phyloP scores from a whole-genome alignment of 164 flowering plant genomes.

The Chimonanthus praecox region DNA sequence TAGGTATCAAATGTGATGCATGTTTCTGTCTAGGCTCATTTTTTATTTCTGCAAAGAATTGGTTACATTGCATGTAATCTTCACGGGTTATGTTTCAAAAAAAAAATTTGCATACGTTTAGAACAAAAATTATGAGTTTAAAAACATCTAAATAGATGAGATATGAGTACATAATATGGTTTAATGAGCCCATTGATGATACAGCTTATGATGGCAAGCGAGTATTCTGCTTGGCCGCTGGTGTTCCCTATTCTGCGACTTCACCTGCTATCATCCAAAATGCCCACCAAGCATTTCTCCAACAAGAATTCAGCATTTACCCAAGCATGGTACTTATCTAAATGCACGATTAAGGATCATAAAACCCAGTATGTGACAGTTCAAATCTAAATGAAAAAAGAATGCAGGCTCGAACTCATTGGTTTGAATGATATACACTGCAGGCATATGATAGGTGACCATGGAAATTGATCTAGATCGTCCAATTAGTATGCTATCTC shows the following conservation, averaged over 20 bases:
- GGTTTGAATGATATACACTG: too few species aligned
- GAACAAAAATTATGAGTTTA: not conserved
- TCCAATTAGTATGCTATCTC: too few species aligned
- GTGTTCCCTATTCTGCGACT: not conserved
- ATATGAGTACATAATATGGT: too few species aligned
- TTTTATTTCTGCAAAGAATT: too few species aligned
- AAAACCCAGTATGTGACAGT: not conserved
- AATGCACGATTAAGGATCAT: constrained; percentile 26
- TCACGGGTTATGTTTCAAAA: not conserved
- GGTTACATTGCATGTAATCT: not conserved
- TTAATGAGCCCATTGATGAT: not conserved
- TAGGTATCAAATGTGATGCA: too few species aligned
- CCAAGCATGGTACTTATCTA: constrained; percentile 98
- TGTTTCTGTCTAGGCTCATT: too few species aligned
- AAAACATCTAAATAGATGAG: not conserved
- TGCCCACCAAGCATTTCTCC: constrained; percentile 94
- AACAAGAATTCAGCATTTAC: constrained; percentile 82
- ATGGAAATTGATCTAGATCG: too few species aligned
- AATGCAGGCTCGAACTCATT: too few species aligned
- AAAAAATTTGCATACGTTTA: not conserved
- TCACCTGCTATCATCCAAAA: constrained; percentile 48
- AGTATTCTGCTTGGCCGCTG: not conserved
- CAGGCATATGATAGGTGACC: too few species aligned
- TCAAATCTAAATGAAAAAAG: too few species aligned
- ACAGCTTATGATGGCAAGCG: not conserved